Evolutionary conservation across 352 stramenopile species (phyloP).

Genomic region (Thalassiosira hispida): DNA sequence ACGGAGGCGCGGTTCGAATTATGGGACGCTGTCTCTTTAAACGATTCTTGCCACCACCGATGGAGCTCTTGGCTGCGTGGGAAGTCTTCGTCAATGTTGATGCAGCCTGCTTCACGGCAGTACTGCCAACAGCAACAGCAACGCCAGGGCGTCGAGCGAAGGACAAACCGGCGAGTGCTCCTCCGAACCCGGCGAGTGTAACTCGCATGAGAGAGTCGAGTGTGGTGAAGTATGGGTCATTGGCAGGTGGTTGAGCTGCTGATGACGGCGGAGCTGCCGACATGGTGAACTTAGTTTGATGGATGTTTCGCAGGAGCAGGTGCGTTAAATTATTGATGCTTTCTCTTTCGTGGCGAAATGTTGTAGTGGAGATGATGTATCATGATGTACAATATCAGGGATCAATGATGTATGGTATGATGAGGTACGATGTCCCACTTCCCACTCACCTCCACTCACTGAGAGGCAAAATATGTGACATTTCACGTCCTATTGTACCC

Average conservation of each 20-base stretch:
- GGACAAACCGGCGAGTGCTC: constrained; percentile 51
- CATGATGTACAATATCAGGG: no score
- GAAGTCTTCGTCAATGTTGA: not conserved
- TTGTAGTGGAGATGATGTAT: no score
- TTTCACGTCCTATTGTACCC: no score
- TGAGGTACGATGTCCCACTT: no score
- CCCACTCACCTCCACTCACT: no score
- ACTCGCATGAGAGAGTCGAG: constrained; percentile 56
- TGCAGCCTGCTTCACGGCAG: not conserved
- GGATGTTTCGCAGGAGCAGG: no score
- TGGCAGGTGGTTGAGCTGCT: not conserved
- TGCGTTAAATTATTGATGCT: no score
- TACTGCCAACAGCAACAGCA: not conserved
- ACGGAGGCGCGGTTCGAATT: constrained; percentile 26
- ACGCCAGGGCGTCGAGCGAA: constrained; percentile 33
- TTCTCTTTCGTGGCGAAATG: no score
- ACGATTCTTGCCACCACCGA: not conserved
- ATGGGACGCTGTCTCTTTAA: constrained; percentile 26
- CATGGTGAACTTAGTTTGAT: not conserved
- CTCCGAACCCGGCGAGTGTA: constrained; percentile 52
- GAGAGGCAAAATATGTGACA: no score
- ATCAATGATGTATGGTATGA: no score
- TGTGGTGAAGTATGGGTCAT: constrained; percentile 26
- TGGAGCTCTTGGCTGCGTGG: not conserved
- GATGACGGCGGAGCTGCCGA: not conserved